These are phyloP conservation scores for Paxillus ammoniavirescens DNA, from an alignment of 768 basidiomycete species.

Conservation along the genomic window DNA sequence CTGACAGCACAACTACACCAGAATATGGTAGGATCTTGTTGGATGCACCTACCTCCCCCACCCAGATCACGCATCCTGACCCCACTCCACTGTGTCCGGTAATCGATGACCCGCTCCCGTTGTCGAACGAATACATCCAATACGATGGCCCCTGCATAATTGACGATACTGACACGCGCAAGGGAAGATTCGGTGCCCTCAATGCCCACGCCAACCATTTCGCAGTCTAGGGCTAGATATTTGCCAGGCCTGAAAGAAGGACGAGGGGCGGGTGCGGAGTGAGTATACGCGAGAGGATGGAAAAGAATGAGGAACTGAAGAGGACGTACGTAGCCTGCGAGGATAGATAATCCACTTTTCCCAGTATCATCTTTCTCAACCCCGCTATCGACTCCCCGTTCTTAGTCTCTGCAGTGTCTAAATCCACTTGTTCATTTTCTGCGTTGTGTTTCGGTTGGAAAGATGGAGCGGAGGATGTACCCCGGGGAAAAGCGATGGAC, in stretches of 20 bases:
- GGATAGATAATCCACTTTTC: constrained; percentile 39
- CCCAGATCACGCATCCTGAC: constrained; percentile 74
- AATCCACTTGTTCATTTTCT: constrained; percentile 11
- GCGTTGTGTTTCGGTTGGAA: neutral
- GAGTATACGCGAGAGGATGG: neutral
- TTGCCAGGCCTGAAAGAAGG: constrained; percentile 54
- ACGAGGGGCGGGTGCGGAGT: constrained; percentile 3
- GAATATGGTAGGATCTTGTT: too few relatives aligned
- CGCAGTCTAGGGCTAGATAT: constrained; percentile 88
- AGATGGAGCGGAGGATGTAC: constrained; percentile 2
- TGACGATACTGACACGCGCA: constrained; percentile 87
- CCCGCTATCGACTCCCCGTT: constrained; percentile 48
- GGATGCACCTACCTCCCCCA: constrained; percentile 43
- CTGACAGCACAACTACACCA: too few relatives aligned
- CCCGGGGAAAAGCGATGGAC: neutral
- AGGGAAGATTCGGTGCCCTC: constrained; percentile 79
- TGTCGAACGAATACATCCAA: constrained; percentile 87
- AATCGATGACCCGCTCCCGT: constrained; percentile 87
- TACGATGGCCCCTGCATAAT: constrained; percentile 77
- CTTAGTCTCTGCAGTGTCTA: constrained; percentile 30
- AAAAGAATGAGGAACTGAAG: neutral
- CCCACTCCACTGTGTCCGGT: constrained; percentile 87
- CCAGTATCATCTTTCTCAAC: constrained; percentile 55
- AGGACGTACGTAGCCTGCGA: constrained; percentile 45
- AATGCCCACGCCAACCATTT: constrained; percentile 97